Percentiles rank a stretch among this genome's conserved stretches.
Conservation (phyloP, 352 stramenopile species). For the Pythium rishiriense region DNA sequence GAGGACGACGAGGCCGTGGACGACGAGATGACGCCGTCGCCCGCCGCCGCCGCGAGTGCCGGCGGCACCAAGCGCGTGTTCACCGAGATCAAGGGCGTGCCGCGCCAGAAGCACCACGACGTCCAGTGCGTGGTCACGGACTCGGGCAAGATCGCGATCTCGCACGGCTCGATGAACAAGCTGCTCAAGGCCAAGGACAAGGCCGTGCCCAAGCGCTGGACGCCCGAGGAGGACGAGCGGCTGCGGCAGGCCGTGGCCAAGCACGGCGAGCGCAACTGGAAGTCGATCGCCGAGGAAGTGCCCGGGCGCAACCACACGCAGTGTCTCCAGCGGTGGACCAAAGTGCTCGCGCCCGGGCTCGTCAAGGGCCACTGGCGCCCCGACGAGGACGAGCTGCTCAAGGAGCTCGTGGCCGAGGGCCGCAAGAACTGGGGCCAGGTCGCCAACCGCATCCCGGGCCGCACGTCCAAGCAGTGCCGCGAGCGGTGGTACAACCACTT, state of each 20-base stretch:
- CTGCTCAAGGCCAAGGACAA: conserved; percentile 88
- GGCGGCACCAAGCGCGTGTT: conserved; percentile 70
- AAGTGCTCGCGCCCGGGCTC: conserved; percentile 93
- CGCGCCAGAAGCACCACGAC: conserved; percentile 80
- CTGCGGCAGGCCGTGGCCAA: conserved; percentile 72
- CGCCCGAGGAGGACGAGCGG: conserved; percentile 74
- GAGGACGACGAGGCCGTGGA: conserved; percentile 19
- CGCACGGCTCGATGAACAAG: conserved; percentile 53
- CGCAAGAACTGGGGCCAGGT: conserved; percentile 90
- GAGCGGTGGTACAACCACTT: conserved; percentile 91
- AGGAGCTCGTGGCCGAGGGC: conserved; percentile 75
- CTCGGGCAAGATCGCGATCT: conserved; percentile 43
- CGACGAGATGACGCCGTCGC: conserved; percentile 18
- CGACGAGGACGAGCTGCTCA: conserved; percentile 91
- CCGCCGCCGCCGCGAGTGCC: neutral
- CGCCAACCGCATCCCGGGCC: conserved; percentile 76
- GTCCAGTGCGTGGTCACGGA: conserved; percentile 47
- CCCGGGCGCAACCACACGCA: conserved; percentile 86
- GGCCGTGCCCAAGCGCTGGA: conserved; percentile 80
- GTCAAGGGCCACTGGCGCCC: conserved; percentile 95
- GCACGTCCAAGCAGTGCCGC: conserved; percentile 89
- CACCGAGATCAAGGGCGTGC: conserved; percentile 84
- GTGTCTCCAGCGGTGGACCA: conserved; percentile 90
- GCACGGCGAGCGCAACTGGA: conserved; percentile 87
- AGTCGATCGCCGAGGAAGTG: conserved; percentile 85